phyloP scores from a whole-genome alignment of 1,284 basidiomycete species.

The Apiotrichum montevideense region DNA sequence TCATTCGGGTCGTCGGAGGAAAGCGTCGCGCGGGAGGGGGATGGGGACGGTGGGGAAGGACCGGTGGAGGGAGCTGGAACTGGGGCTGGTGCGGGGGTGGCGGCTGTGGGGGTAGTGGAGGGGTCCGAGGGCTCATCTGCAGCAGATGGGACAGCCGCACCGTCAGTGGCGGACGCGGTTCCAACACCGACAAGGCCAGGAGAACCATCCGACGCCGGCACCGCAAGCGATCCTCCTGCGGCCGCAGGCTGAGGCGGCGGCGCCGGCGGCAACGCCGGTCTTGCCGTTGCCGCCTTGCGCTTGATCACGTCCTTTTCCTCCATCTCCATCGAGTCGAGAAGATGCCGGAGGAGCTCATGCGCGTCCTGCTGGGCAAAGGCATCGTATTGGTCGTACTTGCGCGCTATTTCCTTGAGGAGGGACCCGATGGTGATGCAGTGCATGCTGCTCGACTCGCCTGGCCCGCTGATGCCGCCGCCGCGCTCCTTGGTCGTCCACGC shows the following conservation, averaged over 20 bases:
- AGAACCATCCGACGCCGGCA: too few relatives aligned
- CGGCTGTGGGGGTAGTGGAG: too few relatives aligned
- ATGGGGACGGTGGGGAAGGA: too few relatives aligned
- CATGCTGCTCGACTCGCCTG: constrained; percentile 23
- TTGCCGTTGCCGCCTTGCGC: background rate
- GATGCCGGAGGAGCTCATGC: constrained; percentile 81
- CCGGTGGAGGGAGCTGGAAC: background rate
- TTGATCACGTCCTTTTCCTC: constrained; percentile 79
- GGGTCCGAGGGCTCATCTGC: background rate
- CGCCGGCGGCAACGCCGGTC: background rate
- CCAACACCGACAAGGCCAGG: too few relatives aligned
- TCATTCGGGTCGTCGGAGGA: too few relatives aligned
- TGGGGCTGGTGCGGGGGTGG: too few relatives aligned
- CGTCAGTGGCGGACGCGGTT: too few relatives aligned
- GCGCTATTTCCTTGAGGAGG: constrained; percentile 63
- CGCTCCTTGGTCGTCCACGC: constrained; percentile 45
- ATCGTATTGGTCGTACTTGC: constrained; percentile 87
- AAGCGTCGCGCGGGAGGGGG: background rate
- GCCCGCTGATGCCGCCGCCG: constrained; percentile 32
- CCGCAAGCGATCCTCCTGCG: too few relatives aligned
- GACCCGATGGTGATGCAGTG: constrained; percentile 48
- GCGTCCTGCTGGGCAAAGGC: constrained; percentile 81
- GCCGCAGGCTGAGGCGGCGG: background rate
- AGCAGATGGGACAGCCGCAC: too few relatives aligned
- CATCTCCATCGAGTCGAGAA: constrained; percentile 90